These are phyloP conservation scores for Moringa oleifera DNA, from an alignment of 345 rosid species.

Conservation along the genomic window DNA sequence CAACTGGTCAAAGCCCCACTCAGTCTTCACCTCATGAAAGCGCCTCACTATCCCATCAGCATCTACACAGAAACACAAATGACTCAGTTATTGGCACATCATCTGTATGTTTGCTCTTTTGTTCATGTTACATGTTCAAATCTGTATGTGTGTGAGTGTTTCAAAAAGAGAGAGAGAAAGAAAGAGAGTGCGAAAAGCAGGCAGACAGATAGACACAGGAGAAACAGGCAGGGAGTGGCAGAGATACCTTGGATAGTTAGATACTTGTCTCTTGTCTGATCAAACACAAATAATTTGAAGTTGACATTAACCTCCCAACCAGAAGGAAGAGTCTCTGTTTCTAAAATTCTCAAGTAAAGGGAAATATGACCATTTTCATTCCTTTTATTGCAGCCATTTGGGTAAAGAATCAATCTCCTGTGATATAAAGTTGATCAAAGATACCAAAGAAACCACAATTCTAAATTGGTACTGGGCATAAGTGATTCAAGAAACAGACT, in stretches of 20 bases:
- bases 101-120: too few species aligned
- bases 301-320: neutral
- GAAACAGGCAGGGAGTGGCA: neutral
- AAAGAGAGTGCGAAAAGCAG: too few species aligned
- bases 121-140: too few species aligned
- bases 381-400: neutral
- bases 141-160: too few species aligned
- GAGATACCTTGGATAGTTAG: neutral
- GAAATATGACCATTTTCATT: neutral
- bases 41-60: neutral
- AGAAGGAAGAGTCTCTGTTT: neutral
- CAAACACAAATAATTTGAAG: slow-evolving; percentile 1
- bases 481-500: too few species aligned
- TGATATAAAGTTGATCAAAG: too few species aligned
- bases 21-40: neutral
- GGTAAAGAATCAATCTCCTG: neutral
- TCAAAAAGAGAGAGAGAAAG: too few species aligned
- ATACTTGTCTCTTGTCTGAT: neutral
- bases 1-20: neutral
- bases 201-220: too few species aligned
- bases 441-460: neutral
- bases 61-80: neutral
- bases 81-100: too few species aligned
- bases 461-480: too few species aligned
- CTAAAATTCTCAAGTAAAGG: neutral